phyloP scores from a whole-genome alignment of 768 basidiomycete genomes.

The Mycena amicta region DNA sequence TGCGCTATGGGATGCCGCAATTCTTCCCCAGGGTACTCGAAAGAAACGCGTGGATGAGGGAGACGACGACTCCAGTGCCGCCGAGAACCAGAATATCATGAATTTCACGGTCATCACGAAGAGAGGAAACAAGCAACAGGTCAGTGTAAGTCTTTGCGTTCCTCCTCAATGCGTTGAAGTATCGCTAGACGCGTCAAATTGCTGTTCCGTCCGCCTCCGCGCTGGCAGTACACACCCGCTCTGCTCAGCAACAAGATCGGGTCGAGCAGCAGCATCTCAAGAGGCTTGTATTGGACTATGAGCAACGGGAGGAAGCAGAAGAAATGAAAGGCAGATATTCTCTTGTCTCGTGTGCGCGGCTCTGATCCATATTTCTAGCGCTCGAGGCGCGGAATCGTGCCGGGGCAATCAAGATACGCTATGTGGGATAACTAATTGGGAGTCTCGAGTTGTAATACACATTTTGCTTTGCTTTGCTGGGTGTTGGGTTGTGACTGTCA shows the following conservation, averaged over 20 bases:
- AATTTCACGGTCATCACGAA: constrained; percentile 92
- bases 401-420: constrained; percentile 76
- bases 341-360: neutral
- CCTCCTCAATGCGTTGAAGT: constrained; percentile 4
- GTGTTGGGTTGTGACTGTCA: too few species aligned
- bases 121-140: constrained; percentile 91
- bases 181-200: constrained; percentile 73
- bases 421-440: constrained; percentile 53
- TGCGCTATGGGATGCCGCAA: constrained; percentile 87
- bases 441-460: neutral
- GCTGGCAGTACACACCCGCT: constrained; percentile 86
- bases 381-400: constrained; percentile 69
- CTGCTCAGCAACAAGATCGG: constrained; percentile 91
- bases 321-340: constrained; percentile 65
- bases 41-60: constrained; percentile 67
- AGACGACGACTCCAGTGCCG: constrained; percentile 50
- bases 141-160: constrained; percentile 34
- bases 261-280: constrained; percentile 98
- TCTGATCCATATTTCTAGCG: constrained; percentile 39
- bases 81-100: constrained; percentile 58
- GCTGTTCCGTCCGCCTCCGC: constrained; percentile 87
- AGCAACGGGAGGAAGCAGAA: constrained; percentile 86
- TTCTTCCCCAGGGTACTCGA: constrained; percentile 64
- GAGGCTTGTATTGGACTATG: constrained; percentile 89
- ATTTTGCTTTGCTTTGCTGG: too few species aligned